A percentile compares a stretch with the other conserved stretches of the same genome.
These are phyloP conservation scores for Adansonia grandidieri DNA, from an alignment of 441 rosid genomes.

Conservation along the genomic window DNA sequence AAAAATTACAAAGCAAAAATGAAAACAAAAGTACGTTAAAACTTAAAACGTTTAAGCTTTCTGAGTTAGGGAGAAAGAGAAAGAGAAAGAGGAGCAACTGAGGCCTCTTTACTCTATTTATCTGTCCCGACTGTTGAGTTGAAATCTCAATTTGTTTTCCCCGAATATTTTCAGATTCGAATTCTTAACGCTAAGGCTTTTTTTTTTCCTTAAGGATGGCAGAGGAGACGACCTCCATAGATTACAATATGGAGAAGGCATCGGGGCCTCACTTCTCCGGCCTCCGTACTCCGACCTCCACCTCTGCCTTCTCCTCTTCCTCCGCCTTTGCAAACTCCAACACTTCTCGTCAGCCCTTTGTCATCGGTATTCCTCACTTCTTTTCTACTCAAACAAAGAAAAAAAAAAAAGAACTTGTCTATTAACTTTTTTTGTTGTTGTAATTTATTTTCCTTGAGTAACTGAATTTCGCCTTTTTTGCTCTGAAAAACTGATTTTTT, in stretches of 20 bases:
- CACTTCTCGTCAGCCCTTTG: slow-evolving; percentile 74
- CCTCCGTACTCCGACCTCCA: slow-evolving; percentile 65
- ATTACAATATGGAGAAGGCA: slow-evolving; percentile 91
- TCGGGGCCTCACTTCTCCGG: slow-evolving; percentile 98
- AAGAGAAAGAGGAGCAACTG: background rate
- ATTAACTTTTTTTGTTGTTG: background rate
- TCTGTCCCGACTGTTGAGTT: background rate
- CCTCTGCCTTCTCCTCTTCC: slow-evolving; percentile 39
- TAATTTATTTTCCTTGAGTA: background rate
- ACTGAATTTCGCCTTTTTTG: background rate
- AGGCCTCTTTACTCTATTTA: background rate
- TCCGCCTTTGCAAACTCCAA: slow-evolving; percentile 37
- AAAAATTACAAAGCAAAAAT: too few species aligned
- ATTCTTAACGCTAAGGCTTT: background rate
- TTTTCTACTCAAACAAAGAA: background rate
- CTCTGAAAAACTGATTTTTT: background rate
- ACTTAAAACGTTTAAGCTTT: too few species aligned
- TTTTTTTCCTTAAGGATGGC: slow-evolving; percentile 38
- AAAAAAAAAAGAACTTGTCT: background rate
- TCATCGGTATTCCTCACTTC: slow-evolving; percentile 58
- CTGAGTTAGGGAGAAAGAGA: background rate
- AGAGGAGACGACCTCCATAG: slow-evolving; percentile 60
- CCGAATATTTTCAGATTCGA: background rate
- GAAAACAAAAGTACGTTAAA: too few species aligned
- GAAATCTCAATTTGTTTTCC: background rate